These are phyloP conservation scores for Penicillium salamii DNA, from an alignment of 495 filamentous ascomycete species.

Conservation along the genomic window DNA sequence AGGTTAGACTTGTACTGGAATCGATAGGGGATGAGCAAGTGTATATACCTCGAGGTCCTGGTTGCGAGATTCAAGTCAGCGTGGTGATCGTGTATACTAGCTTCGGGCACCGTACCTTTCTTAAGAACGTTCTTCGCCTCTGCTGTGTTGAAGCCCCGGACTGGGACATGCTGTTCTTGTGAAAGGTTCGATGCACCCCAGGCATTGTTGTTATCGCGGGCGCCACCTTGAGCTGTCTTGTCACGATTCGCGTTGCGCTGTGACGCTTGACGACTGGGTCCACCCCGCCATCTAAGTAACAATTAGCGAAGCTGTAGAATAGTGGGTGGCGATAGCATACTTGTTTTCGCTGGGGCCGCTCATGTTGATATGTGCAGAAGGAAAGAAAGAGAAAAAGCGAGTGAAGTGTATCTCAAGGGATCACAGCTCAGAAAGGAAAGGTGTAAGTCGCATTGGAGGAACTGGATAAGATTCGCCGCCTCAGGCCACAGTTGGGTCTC, in stretches of 20 bases:
- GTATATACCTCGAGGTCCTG: constrained; percentile 30
- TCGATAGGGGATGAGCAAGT: background rate
- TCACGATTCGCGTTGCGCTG: constrained; percentile 39
- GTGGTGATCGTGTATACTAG: background rate
- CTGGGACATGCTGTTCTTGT: constrained; percentile 45
- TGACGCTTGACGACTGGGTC: constrained; percentile 40
- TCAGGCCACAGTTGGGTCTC: constrained; percentile 22
- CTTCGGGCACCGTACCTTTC: constrained; percentile 27
- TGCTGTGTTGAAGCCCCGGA: constrained; percentile 45
- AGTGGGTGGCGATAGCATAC: constrained; percentile 30
- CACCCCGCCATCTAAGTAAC: constrained; percentile 39
- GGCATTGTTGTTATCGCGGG: constrained; percentile 29
- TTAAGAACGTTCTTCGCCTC: constrained; percentile 44
- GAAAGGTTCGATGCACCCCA: constrained; percentile 27
- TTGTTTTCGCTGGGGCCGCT: constrained; percentile 36
- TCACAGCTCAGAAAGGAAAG: constrained; percentile 1
- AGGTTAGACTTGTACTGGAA: constrained; percentile 2
- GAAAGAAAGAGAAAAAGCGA: background rate
- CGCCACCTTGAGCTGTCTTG: constrained; percentile 26
- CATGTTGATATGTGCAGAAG: constrained; percentile 23
- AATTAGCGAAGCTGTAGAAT: constrained; percentile 12
- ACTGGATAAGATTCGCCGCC: constrained; percentile 15
- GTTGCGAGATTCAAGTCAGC: constrained; percentile 7
- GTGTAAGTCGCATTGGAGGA: background rate
- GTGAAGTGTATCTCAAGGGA: too few species aligned